Percentiles rank a stretch among this genome's conserved stretches.
phyloP scores from a whole-genome alignment of 257 asterid genomes.

The Solanum paucissectum region DNA sequence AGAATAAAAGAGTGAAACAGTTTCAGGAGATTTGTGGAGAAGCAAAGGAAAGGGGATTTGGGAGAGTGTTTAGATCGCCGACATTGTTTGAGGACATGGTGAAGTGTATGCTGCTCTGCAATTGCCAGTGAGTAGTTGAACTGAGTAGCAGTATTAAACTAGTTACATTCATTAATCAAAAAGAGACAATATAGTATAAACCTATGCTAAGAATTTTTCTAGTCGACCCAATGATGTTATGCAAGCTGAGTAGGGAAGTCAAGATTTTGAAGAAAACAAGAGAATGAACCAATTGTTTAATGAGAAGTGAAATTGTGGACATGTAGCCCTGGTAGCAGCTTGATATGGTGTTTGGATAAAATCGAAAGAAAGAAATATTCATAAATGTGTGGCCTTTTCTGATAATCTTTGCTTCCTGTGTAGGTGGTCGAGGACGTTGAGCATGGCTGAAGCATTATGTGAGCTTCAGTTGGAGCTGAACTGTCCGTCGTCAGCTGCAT shows the following conservation, averaged over 20 bases:
- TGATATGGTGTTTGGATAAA: neutral
- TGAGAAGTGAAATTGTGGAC: neutral
- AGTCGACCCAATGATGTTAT: neutral
- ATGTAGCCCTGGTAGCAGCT: neutral
- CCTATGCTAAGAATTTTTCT: neutral
- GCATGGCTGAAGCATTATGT: constrained; percentile 76
- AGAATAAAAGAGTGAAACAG: constrained; percentile 36
- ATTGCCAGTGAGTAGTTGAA: constrained; percentile 74
- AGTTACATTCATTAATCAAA: neutral
- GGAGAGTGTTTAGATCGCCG: constrained; percentile 79
- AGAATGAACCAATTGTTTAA: neutral
- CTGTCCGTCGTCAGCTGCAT: constrained; percentile 3
- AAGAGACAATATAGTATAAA: neutral
- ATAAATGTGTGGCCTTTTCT: neutral
- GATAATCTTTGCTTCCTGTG: neutral
- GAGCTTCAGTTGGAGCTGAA: constrained; percentile 68
- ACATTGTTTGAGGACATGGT: constrained; percentile 90
- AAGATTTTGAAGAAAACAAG: neutral
- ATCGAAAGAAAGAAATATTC: neutral
- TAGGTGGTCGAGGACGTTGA: constrained; percentile 86
- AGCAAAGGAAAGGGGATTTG: constrained; percentile 52
- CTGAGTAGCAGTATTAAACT: neutral
- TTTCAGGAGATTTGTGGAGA: constrained; percentile 46
- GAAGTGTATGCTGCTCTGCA: constrained; percentile 79
- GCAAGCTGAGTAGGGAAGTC: neutral